Evolutionary conservation across 2,329 filamentous ascomycete genomes (phyloP).

Genomic region (Tolypocladium nubicola): DNA sequence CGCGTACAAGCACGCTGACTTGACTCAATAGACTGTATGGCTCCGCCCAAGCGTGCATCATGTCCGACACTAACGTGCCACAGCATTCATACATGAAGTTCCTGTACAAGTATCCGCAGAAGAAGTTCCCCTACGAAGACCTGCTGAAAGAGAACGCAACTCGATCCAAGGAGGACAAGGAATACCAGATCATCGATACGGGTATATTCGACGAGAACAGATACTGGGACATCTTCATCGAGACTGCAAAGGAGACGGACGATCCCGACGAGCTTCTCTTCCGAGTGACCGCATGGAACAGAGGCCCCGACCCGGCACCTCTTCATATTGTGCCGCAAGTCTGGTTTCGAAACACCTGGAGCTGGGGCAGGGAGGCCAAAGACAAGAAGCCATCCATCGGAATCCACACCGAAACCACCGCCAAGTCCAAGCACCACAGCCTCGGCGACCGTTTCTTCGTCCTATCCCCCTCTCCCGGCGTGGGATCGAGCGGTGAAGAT

Average conservation of each 20-base stretch:
- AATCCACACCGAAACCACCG: constrained; percentile 53
- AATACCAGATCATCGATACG: constrained; percentile 89
- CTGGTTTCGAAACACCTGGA: constrained; percentile 97
- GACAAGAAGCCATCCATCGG: constrained; percentile 74
- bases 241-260: constrained; percentile 88
- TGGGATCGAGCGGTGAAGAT: constrained; percentile 68
- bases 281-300: constrained; percentile 92
- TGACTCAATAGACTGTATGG: constrained; percentile 31
- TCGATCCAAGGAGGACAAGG: constrained; percentile 64
- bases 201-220: constrained; percentile 77
- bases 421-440: constrained; percentile 67
- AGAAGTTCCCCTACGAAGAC: constrained; percentile 83
- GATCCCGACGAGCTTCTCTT: constrained; percentile 88
- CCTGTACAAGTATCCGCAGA: constrained; percentile 94
- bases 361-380: constrained; percentile 71
- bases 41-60: background rate
- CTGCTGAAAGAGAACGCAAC: constrained; percentile 74
- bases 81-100: constrained; percentile 99
- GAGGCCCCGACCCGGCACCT: constrained; percentile 80
- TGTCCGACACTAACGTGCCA: constrained; percentile 8
- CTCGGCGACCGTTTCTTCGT: constrained; percentile 77
- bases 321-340: constrained; percentile 90
- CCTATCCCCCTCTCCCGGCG: constrained; percentile 81
- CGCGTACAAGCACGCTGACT: constrained; percentile 13
- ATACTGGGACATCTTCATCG: constrained; percentile 97